A percentile compares a stretch with the other conserved stretches of the same genome.
phyloP scores from a whole-genome alignment of 1,284 basidiomycete genomes.

The Bjerkandera adusta region DNA sequence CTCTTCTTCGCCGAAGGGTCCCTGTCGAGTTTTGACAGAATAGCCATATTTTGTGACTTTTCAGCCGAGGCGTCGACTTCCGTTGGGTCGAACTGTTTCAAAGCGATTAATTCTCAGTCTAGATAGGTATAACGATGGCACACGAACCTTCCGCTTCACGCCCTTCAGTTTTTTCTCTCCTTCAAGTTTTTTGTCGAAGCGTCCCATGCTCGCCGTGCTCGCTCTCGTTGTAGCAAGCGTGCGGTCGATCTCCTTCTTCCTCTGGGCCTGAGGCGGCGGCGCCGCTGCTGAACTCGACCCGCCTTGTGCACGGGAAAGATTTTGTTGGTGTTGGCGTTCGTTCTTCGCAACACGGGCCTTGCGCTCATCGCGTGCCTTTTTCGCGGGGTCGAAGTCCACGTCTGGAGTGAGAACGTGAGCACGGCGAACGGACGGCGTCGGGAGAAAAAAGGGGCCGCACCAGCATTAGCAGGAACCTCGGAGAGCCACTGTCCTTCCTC shows the following conservation, averaged over 20 bases:
- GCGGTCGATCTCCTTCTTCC: constrained; percentile 76
- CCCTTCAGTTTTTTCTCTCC: constrained; percentile 90
- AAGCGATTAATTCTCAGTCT: background rate
- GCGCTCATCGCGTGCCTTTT: constrained; percentile 72
- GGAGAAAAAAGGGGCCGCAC: constrained; percentile 43
- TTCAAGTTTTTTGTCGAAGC: constrained; percentile 85
- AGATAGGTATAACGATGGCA: constrained; percentile 9
- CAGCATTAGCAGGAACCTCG: constrained; percentile 83
- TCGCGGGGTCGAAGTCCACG: constrained; percentile 78
- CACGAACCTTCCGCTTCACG: constrained; percentile 86
- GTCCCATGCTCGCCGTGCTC: constrained; percentile 93
- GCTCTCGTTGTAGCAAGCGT: constrained; percentile 78
- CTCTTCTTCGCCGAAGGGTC: constrained; percentile 38
- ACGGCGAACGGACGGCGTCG: background rate
- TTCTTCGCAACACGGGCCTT: constrained; percentile 87
- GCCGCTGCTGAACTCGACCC: constrained; percentile 27
- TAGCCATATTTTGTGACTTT: constrained; percentile 69
- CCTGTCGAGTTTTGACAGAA: constrained; percentile 78
- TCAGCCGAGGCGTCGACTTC: constrained; percentile 69
- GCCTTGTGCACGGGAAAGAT: constrained; percentile 62
- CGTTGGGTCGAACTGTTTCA: constrained; percentile 72
- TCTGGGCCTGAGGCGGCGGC: constrained; percentile 35
- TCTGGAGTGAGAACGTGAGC: constrained; percentile 36
- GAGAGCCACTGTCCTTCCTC: constrained; percentile 90
- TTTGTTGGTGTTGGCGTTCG: constrained; percentile 77